Base-by-base conservation (phyloP, 2,329 filamentous ascomycete genomes). In the Dryadomyces quercus-mongolicae region DNA sequence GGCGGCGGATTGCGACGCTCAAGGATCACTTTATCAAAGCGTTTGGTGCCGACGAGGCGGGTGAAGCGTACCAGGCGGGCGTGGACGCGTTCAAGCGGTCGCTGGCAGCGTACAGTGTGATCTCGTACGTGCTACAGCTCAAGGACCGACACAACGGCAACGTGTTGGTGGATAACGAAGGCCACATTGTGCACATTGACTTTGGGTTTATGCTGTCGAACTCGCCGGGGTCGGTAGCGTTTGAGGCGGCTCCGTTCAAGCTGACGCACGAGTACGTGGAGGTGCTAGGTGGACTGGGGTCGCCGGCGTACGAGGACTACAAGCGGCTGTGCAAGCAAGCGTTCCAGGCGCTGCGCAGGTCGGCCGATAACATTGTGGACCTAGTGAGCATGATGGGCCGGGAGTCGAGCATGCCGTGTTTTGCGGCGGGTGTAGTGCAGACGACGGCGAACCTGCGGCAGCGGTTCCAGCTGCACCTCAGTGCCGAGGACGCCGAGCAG, bases 201-300 rank as follows among this genome's bases (percentile, higher is more conserved):
- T 93, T 93, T 67, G 88, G 88, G 54, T 93, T 93, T 66, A 92
- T 93, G 86, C 74, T 93, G 38, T 91, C 86, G 49, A 93, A 93
- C 67, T 90, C 86, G 1, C 88, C 88, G 0, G 88, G 88, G 0
- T 86, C 83, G 9, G 87, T 93, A 64, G 87, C 86, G 2, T 93
- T 93, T 62, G 88, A 93, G 69, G 88, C 88, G 15, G 88, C 88
- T 5, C 88, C 88, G 1, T 93, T 93, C 70, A 93, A 93, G 71
- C 74, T 93, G 25, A 70, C 88, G 1, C 81, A 90, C 59, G 88
- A 93, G 64, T 93, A 93, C 64, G 84, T 93, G 43, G 88, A 93
- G 61, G 85, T 93, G 8, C 72, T 93, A 34, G 88, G 88, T 18
- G 88, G 88, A 1, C 67, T 87, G 6, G 80, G 80, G 5, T 85